A percentile compares a stretch with the other conserved stretches of the same genome.
Evolutionary conservation across 169 alveolate genomes (phyloP).

Genomic region (Eimeria maxima): DNA sequence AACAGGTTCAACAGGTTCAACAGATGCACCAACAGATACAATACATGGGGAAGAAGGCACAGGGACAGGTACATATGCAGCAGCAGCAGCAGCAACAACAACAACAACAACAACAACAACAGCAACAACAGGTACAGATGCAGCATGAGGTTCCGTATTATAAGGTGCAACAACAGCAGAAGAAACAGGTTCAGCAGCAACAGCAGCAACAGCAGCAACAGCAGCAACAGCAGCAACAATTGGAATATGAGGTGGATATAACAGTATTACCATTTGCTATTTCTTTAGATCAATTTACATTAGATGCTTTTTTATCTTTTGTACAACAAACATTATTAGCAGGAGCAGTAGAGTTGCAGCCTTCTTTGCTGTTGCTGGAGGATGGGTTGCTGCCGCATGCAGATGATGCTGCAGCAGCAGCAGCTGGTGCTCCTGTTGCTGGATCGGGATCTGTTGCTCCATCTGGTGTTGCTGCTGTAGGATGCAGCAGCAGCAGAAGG

Average conservation of each 20-base stretch:
- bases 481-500: neutral
- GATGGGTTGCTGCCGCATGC: neutral
- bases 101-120: neutral
- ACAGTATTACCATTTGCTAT: conserved; percentile 33
- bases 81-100: neutral
- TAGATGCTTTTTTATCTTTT: conserved; percentile 31
- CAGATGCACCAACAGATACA: too few relatives aligned
- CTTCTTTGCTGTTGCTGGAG: neutral
- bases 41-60: too few relatives aligned
- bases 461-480: too few relatives aligned
- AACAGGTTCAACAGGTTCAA: too few relatives aligned
- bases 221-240: conserved; percentile 34
- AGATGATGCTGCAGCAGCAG: neutral
- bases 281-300: conserved; percentile 34
- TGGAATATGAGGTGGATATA: conserved; percentile 39
- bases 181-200: neutral
- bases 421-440: neutral
- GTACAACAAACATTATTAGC: neutral
- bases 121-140: neutral
- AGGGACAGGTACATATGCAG: neutral
- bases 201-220: neutral
- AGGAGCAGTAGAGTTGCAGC: conserved; percentile 33
- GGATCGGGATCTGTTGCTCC: too few relatives aligned
- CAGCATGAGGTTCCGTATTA: neutral
- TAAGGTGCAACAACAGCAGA: neutral